phyloP scores from a whole-genome alignment of 2,329 filamentous ascomycete genomes.

The Ceratocystis lukuohia region DNA sequence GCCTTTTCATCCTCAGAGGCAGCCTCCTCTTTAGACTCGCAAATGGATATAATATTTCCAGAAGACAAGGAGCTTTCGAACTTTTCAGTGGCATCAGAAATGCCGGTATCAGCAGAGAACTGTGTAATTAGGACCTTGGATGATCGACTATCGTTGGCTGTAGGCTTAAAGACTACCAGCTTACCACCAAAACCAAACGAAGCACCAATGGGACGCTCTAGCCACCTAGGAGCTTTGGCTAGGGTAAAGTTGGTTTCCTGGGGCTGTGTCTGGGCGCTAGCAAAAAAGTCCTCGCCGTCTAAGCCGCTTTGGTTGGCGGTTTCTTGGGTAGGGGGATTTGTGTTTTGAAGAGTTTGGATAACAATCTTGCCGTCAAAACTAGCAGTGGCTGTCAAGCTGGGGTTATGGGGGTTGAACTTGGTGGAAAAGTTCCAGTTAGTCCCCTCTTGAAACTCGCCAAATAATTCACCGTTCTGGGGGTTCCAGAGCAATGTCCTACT shows the following conservation, averaged over 20 bases:
- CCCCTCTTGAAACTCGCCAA: conserved; percentile 89
- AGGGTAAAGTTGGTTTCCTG: conserved; percentile 84
- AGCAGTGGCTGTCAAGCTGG: conserved; percentile 81
- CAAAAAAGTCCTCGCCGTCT: conserved; percentile 93
- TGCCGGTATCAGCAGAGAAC: conserved; percentile 77
- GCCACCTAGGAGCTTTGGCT: conserved; percentile 75
- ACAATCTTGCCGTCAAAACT: conserved; percentile 96
- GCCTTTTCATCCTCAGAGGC: conserved; percentile 84
- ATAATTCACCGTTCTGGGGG: conserved; percentile 72
- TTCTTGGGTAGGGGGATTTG: conserved; percentile 62
- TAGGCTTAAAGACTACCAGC: conserved; percentile 55
- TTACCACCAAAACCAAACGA: conserved; percentile 95
- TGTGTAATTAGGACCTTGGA: conserved; percentile 74
- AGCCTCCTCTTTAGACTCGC: conserved; percentile 60
- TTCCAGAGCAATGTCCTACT: conserved; percentile 96
- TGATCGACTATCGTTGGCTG: conserved; percentile 46
- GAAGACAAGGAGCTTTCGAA: conserved; percentile 73
- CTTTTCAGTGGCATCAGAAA: conserved; percentile 70
- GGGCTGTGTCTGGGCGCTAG: conserved; percentile 79
- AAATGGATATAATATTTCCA: conserved; percentile 66
- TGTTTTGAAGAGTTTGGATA: conserved; percentile 87
- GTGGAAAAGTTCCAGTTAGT: conserved; percentile 99
- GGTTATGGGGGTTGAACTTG: conserved; percentile 85
- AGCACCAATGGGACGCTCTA: conserved; percentile 69
- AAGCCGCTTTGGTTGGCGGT: conserved; percentile 52